Percentiles rank a stretch among this genome's conserved stretches.
Evolutionary conservation across 2,329 filamentous ascomycete genomes (phyloP).

Genomic region (Ascochyta koolunga): DNA sequence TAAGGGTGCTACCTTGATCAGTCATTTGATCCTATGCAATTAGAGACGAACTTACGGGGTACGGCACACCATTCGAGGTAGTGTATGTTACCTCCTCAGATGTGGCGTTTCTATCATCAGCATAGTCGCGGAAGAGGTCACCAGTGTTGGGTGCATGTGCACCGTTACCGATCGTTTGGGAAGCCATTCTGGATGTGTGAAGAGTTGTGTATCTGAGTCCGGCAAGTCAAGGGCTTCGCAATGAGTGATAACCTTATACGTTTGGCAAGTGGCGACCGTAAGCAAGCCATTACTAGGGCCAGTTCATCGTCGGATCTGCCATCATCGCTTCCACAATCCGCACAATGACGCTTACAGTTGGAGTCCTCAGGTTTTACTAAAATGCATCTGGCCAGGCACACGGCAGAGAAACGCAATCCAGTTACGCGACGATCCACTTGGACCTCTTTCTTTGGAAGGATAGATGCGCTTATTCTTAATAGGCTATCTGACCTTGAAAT

Average conservation of each 20-base stretch:
- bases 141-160: constrained; percentile 40
- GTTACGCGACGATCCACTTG: constrained; percentile 18
- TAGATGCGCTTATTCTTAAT: constrained; percentile 17
- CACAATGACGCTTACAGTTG: constrained; percentile 29
- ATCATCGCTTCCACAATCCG: constrained; percentile 11
- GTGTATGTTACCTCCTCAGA: constrained; percentile 59
- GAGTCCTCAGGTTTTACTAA: constrained; percentile 1
- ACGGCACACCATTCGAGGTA: constrained; percentile 62
- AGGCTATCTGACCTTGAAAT: constrained; percentile 5
- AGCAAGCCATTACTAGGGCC: not conserved
- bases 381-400: constrained; percentile 18
- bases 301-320: constrained; percentile 13
- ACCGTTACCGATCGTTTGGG: constrained; percentile 6
- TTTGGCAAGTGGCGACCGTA: not conserved
- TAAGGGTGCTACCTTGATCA: constrained; percentile 55
- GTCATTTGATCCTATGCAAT: not conserved
- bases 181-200: constrained; percentile 5
- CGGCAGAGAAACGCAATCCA: constrained; percentile 1
- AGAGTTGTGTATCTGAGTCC: not conserved
- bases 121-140: constrained; percentile 51
- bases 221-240: too few relatives aligned
- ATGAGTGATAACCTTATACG: constrained; percentile 2
- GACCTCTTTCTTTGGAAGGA: constrained; percentile 13
- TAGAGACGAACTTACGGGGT: constrained; percentile 41
- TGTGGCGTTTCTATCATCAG: constrained; percentile 52